These are phyloP conservation scores for Avicennia marina DNA, from an alignment of 257 asterid species.

Conservation along the genomic window DNA sequence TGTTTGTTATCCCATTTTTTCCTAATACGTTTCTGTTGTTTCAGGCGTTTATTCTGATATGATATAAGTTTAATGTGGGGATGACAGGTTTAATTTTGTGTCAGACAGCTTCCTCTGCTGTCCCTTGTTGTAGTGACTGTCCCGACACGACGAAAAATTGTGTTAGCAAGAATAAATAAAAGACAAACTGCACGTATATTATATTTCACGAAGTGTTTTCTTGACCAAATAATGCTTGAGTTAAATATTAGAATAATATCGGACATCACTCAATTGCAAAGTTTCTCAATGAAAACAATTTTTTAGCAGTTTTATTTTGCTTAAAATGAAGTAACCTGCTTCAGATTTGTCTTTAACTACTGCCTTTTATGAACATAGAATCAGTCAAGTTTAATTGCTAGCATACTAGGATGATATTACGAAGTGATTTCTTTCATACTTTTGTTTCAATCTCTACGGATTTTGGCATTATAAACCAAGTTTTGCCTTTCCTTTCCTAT, in stretches of 20 bases:
- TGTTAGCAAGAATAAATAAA: too few relatives aligned
- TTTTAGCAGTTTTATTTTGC: too few relatives aligned
- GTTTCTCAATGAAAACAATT: too few relatives aligned
- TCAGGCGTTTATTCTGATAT: neutral
- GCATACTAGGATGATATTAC: neutral
- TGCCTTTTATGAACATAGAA: neutral
- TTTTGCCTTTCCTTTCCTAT: conserved; percentile 2
- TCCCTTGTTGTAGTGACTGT: neutral
- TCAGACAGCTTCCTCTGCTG: neutral
- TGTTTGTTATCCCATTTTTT: neutral
- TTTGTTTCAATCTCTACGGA: neutral
- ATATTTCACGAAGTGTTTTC: too few relatives aligned
- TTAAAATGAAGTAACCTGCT: neutral
- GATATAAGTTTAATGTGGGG: neutral
- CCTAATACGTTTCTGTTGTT: neutral
- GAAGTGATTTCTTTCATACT: conserved; percentile 1
- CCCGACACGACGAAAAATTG: neutral
- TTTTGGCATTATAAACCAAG: neutral
- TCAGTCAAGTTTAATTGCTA: neutral
- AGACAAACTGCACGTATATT: neutral
- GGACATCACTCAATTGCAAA: neutral
- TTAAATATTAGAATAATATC: neutral
- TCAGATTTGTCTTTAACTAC: neutral
- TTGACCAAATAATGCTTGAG: too few relatives aligned
- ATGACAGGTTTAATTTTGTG: neutral